Percentiles rank a stretch among this genome's conserved stretches.
These are phyloP conservation scores for Avena eriantha DNA, from an alignment of 176 grass and related monocot genomes.

Conservation along the genomic window DNA sequence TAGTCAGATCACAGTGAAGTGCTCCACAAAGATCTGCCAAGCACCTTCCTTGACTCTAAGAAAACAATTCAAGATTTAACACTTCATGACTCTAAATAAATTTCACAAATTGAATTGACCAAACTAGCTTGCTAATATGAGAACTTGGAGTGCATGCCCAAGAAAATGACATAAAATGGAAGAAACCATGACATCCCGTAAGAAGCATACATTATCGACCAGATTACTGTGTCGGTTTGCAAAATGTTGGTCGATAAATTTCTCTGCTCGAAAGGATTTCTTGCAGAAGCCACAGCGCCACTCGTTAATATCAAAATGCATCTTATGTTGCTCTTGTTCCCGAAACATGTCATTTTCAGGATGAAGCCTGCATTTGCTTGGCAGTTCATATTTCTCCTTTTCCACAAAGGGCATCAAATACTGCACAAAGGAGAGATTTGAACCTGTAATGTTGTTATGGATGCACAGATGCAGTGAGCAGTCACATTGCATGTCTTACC, in stretches of 20 bases:
- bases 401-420: slow-evolving; percentile 96
- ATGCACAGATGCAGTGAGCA: slow-evolving; percentile 26
- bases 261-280: slow-evolving; percentile 92
- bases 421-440: slow-evolving; percentile 53
- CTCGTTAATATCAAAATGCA: slow-evolving; percentile 88
- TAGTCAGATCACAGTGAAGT: slow-evolving; percentile 83
- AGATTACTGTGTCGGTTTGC: slow-evolving; percentile 87
- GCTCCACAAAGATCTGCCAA: slow-evolving; percentile 90
- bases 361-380: slow-evolving; percentile 81
- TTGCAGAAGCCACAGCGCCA: slow-evolving; percentile 97
- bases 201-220: slow-evolving; percentile 68
- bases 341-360: slow-evolving; percentile 90
- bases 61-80: slow-evolving; percentile 31
- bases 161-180: slow-evolving; percentile 17
- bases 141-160: slow-evolving; percentile 22
- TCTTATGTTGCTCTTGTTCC: slow-evolving; percentile 92
- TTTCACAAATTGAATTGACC: not conserved
- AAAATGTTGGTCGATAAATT: slow-evolving; percentile 97
- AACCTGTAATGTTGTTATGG: slow-evolving; percentile 20
- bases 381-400: slow-evolving; percentile 79
- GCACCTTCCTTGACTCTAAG: slow-evolving; percentile 84
- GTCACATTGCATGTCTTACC: slow-evolving; percentile 51
- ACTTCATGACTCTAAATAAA: slow-evolving; percentile 21
- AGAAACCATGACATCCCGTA: not conserved
- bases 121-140: slow-evolving; percentile 16